Percentiles rank a stretch among this genome's conserved stretches.
These are phyloP conservation scores for Amanita pseudoporphyria DNA, from an alignment of 768 basidiomycete genomes.

Conservation along the genomic window DNA sequence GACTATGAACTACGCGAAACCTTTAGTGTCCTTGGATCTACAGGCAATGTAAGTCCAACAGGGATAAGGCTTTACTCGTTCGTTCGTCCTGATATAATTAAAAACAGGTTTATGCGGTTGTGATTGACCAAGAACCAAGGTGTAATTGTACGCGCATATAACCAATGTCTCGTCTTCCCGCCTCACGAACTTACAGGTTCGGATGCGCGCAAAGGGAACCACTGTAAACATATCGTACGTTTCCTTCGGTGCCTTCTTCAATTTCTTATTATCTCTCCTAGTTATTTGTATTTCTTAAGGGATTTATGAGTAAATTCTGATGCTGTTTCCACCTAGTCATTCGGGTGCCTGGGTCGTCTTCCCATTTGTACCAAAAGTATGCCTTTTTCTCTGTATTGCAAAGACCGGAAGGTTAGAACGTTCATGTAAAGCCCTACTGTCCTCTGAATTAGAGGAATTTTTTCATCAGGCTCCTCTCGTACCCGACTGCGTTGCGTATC, in stretches of 20 bases:
- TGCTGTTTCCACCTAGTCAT: no score
- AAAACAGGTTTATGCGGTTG: no score
- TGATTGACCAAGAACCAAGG: no score
- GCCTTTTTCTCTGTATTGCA: no score
- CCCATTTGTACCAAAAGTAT: no score
- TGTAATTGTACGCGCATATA: no score
- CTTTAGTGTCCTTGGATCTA: constrained; percentile 64
- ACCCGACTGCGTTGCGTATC: constrained; percentile 48
- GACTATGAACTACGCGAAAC: constrained; percentile 44
- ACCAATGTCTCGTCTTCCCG: neutral
- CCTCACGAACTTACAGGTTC: constrained; percentile 39
- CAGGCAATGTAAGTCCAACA: no score
- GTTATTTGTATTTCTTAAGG: constrained; percentile 67
- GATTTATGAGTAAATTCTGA: constrained; percentile 42
- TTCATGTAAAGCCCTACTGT: constrained; percentile 49
- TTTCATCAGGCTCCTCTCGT: constrained; percentile 60
- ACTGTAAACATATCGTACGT: no score
- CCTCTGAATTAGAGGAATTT: constrained; percentile 53
- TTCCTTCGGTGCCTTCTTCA: neutral
- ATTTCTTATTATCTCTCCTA: constrained; percentile 50
- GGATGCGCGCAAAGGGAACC: no score
- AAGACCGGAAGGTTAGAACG: no score
- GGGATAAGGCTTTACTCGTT: no score
- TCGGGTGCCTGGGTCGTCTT: constrained; percentile 44
- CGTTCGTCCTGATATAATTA: no score